Base-by-base conservation (phyloP, 1,284 basidiomycete species). In the Lentinula novae-zelandiae region DNA sequence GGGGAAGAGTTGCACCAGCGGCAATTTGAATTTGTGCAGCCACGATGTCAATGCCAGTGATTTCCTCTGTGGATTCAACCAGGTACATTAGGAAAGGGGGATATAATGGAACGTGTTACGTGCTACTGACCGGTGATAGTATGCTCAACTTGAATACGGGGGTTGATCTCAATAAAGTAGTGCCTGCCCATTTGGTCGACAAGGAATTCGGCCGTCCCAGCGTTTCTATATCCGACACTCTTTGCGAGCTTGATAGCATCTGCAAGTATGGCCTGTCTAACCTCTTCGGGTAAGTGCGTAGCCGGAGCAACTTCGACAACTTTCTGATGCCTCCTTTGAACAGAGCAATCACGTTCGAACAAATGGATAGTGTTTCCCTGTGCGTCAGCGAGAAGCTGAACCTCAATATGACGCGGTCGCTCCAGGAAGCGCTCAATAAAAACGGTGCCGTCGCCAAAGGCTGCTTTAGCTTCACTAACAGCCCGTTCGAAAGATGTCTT, bases 121-220 rank as follows among this genome's bases (percentile, higher is more conserved):
- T 53, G 61, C 27, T 15, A 72, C 83, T 61, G 66, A 92, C 92
- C 93, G 66, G 94, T 96, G 73, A 96, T 96, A 50, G 96, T 98
- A 78, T 98, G 96, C 75, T 98, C 96, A 76, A 98, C 95, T 76
- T 98, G 95, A 70, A 98, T 97, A 80, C 95, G 94, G 51, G 96
- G 94, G 77, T 96, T 97, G 70, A 96, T 98, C 76, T 99, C 96
- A 72, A 99, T 98, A 78, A 99, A 98, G 78, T 98, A 98, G 77
- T 97, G 94, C 66, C 96, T 85, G 70, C 91, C 93, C 82, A 92
- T 86, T 75, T 95, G 92, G 76, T 98, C 96, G 65, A 98, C 95
- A 71, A 98, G 82, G 82, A 97, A 96, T 76, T 98, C 95, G 52
- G 93, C 95, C 39, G 96, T 99, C 69, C 96, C 96, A 55, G 96